phyloP scores from a whole-genome alignment of 345 rosid species.

The Eucalyptus pauciflora region DNA sequence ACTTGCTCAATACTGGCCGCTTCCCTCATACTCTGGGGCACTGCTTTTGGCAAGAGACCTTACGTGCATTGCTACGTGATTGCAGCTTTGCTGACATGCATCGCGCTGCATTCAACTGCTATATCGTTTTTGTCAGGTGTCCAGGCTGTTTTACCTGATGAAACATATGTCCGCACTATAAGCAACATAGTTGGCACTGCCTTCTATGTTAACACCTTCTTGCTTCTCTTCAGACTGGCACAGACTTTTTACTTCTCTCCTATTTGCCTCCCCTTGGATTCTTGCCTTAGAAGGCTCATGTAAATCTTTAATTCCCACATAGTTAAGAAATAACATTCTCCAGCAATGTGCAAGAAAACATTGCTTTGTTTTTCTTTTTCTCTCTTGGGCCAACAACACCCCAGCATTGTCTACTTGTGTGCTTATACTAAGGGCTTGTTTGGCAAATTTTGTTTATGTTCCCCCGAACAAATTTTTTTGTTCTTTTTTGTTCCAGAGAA shows the following conservation, averaged over 20 bases:
- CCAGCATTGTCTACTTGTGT: neutral
- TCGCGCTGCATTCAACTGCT: neutral
- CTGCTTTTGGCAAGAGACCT: neutral
- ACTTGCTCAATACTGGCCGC: neutral
- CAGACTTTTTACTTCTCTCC: neutral
- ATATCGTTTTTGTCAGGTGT: neutral
- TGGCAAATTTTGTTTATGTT: too few relatives aligned
- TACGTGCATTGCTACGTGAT: neutral
- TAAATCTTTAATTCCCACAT: neutral
- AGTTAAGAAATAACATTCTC: neutral
- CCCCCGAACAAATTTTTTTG: too few relatives aligned
- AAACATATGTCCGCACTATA: neutral
- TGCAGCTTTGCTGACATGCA: neutral
- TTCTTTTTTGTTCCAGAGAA: too few relatives aligned
- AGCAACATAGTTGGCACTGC: neutral
- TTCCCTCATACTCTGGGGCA: neutral
- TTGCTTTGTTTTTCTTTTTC: neutral
- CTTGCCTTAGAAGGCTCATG: neutral
- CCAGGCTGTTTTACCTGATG: neutral
- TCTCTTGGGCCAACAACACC: neutral
- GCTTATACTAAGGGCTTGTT: neutral
- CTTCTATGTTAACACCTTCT: neutral
- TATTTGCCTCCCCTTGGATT: neutral
- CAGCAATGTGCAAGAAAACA: neutral
- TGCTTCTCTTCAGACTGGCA: neutral